Percentiles rank a stretch among this genome's conserved stretches.
phyloP scores from a whole-genome alignment of 495 filamentous ascomycete genomes.

The Bombardia bombarda region DNA sequence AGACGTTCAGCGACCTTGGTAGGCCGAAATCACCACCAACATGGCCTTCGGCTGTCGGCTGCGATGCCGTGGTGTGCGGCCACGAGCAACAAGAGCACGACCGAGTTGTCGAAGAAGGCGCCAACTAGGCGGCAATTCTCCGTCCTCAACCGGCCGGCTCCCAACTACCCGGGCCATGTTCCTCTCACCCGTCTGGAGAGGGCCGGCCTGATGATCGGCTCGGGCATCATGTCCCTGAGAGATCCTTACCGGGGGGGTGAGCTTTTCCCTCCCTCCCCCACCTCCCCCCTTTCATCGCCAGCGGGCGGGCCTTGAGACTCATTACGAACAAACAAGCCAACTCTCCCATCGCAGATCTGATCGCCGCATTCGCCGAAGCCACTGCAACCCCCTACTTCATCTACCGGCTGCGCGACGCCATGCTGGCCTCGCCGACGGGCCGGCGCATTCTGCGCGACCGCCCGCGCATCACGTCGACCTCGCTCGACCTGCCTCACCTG shows the following conservation, averaged over 20 bases:
- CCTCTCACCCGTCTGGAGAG: conserved; percentile 75
- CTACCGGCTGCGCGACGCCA: conserved; percentile 79
- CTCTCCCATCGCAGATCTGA: conserved; percentile 57
- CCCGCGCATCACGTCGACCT: conserved; percentile 77
- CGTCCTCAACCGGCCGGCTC: conserved; percentile 68
- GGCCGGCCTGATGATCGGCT: conserved; percentile 70
- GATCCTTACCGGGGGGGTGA: conserved; percentile 73
- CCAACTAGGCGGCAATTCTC: conserved; percentile 60
- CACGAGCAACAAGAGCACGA: too few relatives aligned
- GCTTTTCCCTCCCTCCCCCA: conserved; percentile 1
- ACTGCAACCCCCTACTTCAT: conserved; percentile 95
- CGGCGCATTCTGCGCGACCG: conserved; percentile 86
- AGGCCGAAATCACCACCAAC: conserved; percentile 6
- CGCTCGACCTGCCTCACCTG: conserved; percentile 61
- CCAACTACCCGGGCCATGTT: conserved; percentile 86
- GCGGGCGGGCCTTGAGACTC: too few relatives aligned
- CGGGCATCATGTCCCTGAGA: conserved; percentile 67
- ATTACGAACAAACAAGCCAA: background rate
- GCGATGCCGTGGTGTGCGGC: too few relatives aligned
- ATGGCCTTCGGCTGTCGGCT: too few relatives aligned
- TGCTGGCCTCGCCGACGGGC: conserved; percentile 78
- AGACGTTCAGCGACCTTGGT: conserved; percentile 14
- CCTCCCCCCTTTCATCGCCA: background rate
- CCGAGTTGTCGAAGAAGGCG: too few relatives aligned
- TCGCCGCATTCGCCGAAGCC: conserved; percentile 86